Evolutionary conservation across 495 filamentous ascomycete species (phyloP).

Genomic region (Cercophora samala): DNA sequence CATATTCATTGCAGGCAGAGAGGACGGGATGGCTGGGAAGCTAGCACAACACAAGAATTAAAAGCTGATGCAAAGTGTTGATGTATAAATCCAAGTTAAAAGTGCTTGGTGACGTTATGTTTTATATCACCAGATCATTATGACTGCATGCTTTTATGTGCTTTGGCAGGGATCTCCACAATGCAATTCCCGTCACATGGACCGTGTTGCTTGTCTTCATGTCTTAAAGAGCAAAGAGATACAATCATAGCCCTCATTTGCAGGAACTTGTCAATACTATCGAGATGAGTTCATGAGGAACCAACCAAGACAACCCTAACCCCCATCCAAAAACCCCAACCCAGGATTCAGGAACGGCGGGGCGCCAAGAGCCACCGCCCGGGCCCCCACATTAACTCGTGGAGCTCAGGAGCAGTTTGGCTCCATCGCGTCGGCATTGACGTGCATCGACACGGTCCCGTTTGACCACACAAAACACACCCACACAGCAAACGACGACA

Average conservation of each 20-base stretch:
- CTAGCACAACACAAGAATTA: not conserved
- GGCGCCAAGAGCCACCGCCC: not conserved
- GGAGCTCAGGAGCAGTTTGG: not conserved
- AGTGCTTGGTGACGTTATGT: not conserved
- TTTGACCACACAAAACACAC: not conserved
- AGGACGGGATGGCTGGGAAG: not conserved
- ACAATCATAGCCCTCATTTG: no score
- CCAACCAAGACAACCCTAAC: no score
- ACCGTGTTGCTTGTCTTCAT: not conserved
- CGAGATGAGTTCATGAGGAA: no score
- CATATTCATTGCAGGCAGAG: no score
- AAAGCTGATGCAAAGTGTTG: not conserved
- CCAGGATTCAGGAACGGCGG: not conserved
- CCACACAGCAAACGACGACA: not conserved
- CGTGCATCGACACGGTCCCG: not conserved
- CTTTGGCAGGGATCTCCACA: not conserved
- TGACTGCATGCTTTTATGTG: not conserved
- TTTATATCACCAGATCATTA: not conserved
- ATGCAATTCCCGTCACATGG: not conserved
- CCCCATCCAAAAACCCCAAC: not conserved
- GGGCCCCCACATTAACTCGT: not conserved
- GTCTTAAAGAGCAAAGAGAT: no score
- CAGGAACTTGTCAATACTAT: no score
- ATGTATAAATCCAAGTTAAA: not conserved
- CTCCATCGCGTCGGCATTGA: not conserved